Evolutionary conservation across 1,284 basidiomycete genomes (phyloP).

Genomic region (Moesziomyces aphidis): DNA sequence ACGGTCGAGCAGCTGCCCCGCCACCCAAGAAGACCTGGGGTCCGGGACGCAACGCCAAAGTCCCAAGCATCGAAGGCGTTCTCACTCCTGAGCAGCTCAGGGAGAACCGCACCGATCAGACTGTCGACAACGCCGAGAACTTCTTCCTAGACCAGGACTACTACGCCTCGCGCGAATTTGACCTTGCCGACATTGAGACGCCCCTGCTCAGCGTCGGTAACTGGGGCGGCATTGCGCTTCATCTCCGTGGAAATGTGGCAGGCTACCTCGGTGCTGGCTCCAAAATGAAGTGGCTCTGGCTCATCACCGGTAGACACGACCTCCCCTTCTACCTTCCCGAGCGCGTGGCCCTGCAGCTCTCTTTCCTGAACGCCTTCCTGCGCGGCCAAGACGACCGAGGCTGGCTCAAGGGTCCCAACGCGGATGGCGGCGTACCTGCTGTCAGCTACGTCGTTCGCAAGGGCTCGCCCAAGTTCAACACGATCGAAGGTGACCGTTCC

Average conservation of each 20-base stretch:
- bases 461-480: slow-evolving; percentile 67
- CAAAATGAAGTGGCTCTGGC: slow-evolving; percentile 67
- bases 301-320: slow-evolving; percentile 67
- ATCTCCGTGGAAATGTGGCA: slow-evolving; percentile 66
- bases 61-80: slow-evolving; percentile 60
- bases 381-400: slow-evolving; percentile 51
- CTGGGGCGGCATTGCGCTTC: slow-evolving; percentile 65
- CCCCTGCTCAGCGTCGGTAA: slow-evolving; percentile 67
- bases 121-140: slow-evolving; percentile 64
- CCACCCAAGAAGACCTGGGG: slow-evolving; percentile 15
- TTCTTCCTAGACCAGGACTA: slow-evolving; percentile 63
- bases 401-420: slow-evolving; percentile 65
- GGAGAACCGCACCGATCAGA: slow-evolving; percentile 55
- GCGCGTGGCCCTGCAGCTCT: slow-evolving; percentile 61
- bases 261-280: slow-evolving; percentile 65
- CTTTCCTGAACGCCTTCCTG: slow-evolving; percentile 66
- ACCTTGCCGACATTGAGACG: slow-evolving; percentile 63
- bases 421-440: slow-evolving; percentile 49
- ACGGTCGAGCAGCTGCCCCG: slow-evolving; percentile 46
- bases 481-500: slow-evolving; percentile 61
- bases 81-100: slow-evolving; percentile 58
- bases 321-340: slow-evolving; percentile 66
- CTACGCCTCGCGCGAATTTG: slow-evolving; percentile 58
- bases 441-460: slow-evolving; percentile 63
- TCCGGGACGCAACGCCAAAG: slow-evolving; percentile 27